Base-by-base conservation (phyloP, 2,329 filamentous ascomycete species). In the Stachybotrys elegans region DNA sequence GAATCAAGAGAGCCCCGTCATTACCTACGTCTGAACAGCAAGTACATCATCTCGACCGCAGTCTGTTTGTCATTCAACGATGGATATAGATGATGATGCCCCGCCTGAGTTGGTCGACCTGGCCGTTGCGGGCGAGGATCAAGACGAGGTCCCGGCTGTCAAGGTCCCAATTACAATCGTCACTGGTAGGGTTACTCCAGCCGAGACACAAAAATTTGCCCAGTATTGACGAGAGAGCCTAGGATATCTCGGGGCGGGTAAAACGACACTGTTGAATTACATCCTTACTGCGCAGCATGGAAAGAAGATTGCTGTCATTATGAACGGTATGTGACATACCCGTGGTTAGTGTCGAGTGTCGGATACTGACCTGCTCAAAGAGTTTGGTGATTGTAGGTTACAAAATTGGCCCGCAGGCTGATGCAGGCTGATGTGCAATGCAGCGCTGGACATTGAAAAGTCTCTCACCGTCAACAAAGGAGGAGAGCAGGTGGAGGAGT, bases 221-320 rank as follows among this genome's bases (percentile, higher is more conserved):
- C n/a, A 9, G n/a, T 29, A 12, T 38, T 38, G 17, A 20, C n/a
- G 5, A 36, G 29, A 12, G 2, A 23, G 12, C 21, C n/a, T 50
- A 93, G 89, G 93, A 4, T 98, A 98, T 59, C 78, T 98, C 4
- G 93, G 93, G 16, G 89, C 93, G 8, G 93, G 93, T 16, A 98
- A 98, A 67, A 97, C 92, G 0, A 97, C 92, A 0, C 68, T 97
- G 22, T 73, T 98, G 46, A 97, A 98, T 64, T 95, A 97, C 63
- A 97, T 98, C 49, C 73, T 98, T 42, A 95, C 86, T 22, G 90
- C 91, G 46, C 84, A 92, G 48, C 93, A 98, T 75, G 92, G 92
- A 63, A 97, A 97, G 75, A 95, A 90, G 59, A 93, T 98, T 63
- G 93, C 93, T 11, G 93, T 98, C 13, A 97, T 98, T 45, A 80